Percentiles rank a stretch among this genome's conserved stretches.
phyloP scores from a whole-genome alignment of 148 eudicot species.

The Silene conica region DNA sequence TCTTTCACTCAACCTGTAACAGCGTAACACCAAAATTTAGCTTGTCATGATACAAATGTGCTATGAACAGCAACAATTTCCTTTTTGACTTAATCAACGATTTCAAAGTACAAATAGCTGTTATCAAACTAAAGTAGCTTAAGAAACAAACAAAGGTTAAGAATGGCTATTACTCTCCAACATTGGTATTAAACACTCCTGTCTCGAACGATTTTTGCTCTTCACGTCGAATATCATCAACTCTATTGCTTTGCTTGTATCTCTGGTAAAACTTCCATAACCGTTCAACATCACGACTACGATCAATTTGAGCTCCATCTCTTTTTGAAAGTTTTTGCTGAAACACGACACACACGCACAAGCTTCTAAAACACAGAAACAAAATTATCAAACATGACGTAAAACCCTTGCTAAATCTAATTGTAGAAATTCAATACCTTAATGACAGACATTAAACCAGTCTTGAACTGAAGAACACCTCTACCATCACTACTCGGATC shows the following conservation, averaged over 20 bases:
- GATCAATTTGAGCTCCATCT: slow-evolving; percentile 80
- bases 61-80: background rate
- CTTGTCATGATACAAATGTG: background rate
- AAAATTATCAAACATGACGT: background rate
- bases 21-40: slow-evolving; percentile 10
- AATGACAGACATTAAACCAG: slow-evolving; percentile 91
- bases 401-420: background rate
- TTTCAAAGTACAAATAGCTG: background rate
- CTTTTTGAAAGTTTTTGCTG: slow-evolving; percentile 95
- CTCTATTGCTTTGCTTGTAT: slow-evolving; percentile 67
- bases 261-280: slow-evolving; percentile 81
- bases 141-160: background rate
- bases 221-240: slow-evolving; percentile 79
- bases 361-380: background rate
- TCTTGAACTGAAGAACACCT: slow-evolving; percentile 98
- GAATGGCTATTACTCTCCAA: slow-evolving; percentile 61
- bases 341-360: slow-evolving; percentile 13
- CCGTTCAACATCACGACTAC: slow-evolving; percentile 73
- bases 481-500: slow-evolving; percentile 92
- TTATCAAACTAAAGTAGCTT: background rate
- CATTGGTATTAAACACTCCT: slow-evolving; percentile 62
- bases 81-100: background rate
- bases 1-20: slow-evolving; percentile 59
- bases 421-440: slow-evolving; percentile 47
- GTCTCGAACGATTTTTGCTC: slow-evolving; percentile 80